These are phyloP conservation scores for Aspergillus sp. DNA, from an alignment of 2,329 filamentous ascomycete genomes.

Conservation along the genomic window DNA sequence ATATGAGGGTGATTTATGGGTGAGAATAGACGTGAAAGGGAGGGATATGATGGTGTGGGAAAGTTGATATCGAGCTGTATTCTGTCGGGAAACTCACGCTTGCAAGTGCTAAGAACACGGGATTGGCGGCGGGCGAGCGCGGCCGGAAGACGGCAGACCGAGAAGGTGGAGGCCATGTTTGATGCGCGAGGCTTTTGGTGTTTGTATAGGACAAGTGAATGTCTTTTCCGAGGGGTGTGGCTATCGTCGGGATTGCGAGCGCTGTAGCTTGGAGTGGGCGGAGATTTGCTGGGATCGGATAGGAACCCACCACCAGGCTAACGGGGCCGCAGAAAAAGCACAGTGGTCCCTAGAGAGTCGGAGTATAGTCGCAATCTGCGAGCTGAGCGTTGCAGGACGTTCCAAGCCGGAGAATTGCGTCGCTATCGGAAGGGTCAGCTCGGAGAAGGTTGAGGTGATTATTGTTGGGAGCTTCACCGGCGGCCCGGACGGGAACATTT, in stretches of 20 bases:
- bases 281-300: constrained; percentile 22
- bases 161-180: constrained; percentile 38
- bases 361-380: constrained; percentile 9
- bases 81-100: constrained; percentile 35
- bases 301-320: constrained; percentile 31
- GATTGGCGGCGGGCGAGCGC: constrained; percentile 40
- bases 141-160: constrained; percentile 35
- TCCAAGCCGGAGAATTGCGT: constrained; percentile 22
- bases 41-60: neutral
- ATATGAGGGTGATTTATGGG: neutral
- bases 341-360: constrained; percentile 16
- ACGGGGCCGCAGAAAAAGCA: constrained; percentile 19
- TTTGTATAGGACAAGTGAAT: neutral
- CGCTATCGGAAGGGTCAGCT: constrained; percentile 13
- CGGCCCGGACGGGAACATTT: constrained; percentile 44
- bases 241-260: constrained; percentile 1
- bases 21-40: neutral
- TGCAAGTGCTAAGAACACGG: constrained; percentile 30
- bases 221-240: constrained; percentile 4
- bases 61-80: constrained; percentile 5
- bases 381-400: constrained; percentile 18
- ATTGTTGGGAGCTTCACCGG: constrained; percentile 42
- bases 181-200: constrained; percentile 6
- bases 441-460: constrained; percentile 37
- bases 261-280: constrained; percentile 20